phyloP scores from a whole-genome alignment of 352 stramenopile genomes.

The Vaucheria bursata region DNA sequence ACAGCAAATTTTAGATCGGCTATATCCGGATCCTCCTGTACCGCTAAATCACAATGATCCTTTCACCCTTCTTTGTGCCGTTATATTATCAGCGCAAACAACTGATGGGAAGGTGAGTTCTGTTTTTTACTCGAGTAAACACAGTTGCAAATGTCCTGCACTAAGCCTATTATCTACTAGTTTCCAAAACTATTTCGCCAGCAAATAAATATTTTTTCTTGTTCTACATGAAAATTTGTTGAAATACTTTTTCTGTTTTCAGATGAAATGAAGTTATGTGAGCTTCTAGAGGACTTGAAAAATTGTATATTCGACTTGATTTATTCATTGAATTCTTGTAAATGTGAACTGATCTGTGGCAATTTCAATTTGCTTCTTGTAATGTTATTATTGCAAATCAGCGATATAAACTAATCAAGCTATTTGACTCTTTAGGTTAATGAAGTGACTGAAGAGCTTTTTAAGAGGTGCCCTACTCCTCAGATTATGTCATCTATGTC shows the following conservation, averaged over 20 bases:
- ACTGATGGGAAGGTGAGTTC: slow-evolving; percentile 51
- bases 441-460: slow-evolving; percentile 48
- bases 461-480: slow-evolving; percentile 23
- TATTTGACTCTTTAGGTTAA: slow-evolving; percentile 37
- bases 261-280: neutral
- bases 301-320: neutral
- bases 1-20: slow-evolving; percentile 29
- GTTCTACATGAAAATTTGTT: neutral
- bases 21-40: slow-evolving; percentile 49
- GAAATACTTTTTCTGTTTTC: neutral
- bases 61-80: slow-evolving; percentile 50
- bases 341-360: neutral
- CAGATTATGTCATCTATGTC: slow-evolving; percentile 24
- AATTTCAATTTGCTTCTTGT: neutral
- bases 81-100: slow-evolving; percentile 51
- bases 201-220: no score
- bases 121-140: no score
- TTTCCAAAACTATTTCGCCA: no score
- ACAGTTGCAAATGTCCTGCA: no score
- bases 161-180: no score
- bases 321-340: neutral
- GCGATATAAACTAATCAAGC: neutral
- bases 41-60: slow-evolving; percentile 47
- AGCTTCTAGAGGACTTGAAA: neutral
- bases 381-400: neutral